phyloP scores from a whole-genome alignment of 108 stramenopile genomes.

The Pseudonitzschia pungens region DNA sequence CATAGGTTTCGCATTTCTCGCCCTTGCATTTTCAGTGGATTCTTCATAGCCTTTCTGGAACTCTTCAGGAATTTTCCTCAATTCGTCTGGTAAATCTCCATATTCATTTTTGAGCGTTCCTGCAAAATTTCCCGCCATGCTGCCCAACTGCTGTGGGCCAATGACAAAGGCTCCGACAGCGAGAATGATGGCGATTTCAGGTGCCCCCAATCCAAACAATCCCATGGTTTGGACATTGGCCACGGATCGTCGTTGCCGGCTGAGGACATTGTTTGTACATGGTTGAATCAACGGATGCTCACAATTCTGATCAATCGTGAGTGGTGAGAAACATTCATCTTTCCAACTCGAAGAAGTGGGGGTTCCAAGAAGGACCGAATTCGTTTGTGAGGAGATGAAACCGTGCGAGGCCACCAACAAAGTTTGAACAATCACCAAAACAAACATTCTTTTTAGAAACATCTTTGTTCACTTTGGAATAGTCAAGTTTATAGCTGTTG shows the following conservation, averaged over 20 bases:
- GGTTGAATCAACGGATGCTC: neutral
- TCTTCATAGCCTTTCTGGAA: conserved; percentile 82
- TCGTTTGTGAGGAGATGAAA: neutral
- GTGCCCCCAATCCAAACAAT: conserved; percentile 78
- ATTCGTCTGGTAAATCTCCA: conserved; percentile 29
- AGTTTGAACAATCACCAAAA: neutral
- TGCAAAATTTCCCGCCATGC: conserved; percentile 60
- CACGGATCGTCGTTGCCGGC: conserved; percentile 49
- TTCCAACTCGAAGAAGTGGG: neutral
- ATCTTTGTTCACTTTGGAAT: neutral
- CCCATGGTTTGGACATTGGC: conserved; percentile 66
- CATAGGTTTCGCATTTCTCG: conserved; percentile 71
- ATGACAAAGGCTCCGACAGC: conserved; percentile 60
- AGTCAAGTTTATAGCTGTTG: neutral
- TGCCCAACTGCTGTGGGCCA: conserved; percentile 54
- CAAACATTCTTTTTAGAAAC: neutral
- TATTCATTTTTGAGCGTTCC: conserved; percentile 49
- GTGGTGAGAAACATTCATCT: neutral
- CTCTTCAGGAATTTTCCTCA: conserved; percentile 67
- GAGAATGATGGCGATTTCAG: conserved; percentile 71
- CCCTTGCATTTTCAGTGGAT: conserved; percentile 61
- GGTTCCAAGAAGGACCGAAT: neutral
- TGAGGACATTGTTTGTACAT: neutral
- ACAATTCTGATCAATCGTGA: neutral
- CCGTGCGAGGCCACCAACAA: neutral